phyloP scores from a whole-genome alignment of 352 stramenopile species.

The Albugo candida region DNA sequence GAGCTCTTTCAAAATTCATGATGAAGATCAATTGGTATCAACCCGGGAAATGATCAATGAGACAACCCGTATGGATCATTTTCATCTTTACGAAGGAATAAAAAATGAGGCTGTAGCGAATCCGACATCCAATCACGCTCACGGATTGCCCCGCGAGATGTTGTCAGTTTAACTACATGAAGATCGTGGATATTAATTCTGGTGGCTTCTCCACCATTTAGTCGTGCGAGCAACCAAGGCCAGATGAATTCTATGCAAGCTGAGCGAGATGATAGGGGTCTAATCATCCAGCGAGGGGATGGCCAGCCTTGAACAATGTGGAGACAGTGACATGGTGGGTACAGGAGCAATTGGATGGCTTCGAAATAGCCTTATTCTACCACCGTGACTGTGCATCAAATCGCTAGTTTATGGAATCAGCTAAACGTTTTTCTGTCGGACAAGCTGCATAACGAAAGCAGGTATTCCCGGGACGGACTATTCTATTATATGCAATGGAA shows the following conservation, averaged over 20 bases:
- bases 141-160: slow-evolving; percentile 11
- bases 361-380: slow-evolving; percentile 24
- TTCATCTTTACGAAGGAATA: slow-evolving; percentile 46
- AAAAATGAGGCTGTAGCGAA: background rate
- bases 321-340: slow-evolving; percentile 63
- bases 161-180: slow-evolving; percentile 57
- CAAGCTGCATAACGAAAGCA: slow-evolving; percentile 13
- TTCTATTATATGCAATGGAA: slow-evolving; percentile 17
- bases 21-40: slow-evolving; percentile 21
- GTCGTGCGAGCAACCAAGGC: slow-evolving; percentile 23
- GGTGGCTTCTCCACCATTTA: slow-evolving; percentile 54
- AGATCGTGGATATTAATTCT: slow-evolving; percentile 59
- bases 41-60: slow-evolving; percentile 36
- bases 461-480: slow-evolving; percentile 15
- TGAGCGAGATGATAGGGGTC: slow-evolving; percentile 30
- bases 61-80: slow-evolving; percentile 61
- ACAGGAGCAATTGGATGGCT: slow-evolving; percentile 57
- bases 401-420: slow-evolving; percentile 16
- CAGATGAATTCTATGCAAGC: slow-evolving; percentile 23
- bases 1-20: slow-evolving; percentile 23
- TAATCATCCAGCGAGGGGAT: slow-evolving; percentile 36
- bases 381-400: slow-evolving; percentile 18
- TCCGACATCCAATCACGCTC: slow-evolving; percentile 2
- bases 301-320: slow-evolving; percentile 36
- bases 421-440: slow-evolving; percentile 16